phyloP scores from a whole-genome alignment of 176 grass and related monocot species.

The Eragrostis curvula region DNA sequence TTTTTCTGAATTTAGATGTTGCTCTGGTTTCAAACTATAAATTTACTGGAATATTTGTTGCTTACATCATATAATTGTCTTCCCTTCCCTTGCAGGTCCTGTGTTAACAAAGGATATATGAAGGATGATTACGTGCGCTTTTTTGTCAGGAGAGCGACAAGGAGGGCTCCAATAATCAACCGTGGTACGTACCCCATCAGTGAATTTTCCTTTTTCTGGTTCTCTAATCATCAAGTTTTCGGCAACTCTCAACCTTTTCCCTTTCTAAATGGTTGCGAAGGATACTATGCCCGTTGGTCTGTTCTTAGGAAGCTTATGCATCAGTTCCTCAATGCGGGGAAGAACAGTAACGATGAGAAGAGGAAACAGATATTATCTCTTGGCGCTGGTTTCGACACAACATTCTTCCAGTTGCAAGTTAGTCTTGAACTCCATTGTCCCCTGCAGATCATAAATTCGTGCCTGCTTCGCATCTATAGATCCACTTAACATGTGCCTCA shows the following conservation, averaged over 20 bases:
- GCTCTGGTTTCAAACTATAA: not conserved
- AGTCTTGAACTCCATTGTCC: constrained; percentile 24
- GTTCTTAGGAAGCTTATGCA: constrained; percentile 79
- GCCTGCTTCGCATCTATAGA: not conserved
- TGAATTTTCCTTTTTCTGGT: not conserved
- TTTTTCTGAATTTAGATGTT: not conserved
- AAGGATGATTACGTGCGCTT: constrained; percentile 96
- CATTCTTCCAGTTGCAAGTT: constrained; percentile 93
- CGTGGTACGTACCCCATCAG: constrained; percentile 41
- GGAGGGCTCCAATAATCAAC: constrained; percentile 94
- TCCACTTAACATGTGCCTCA: not conserved
- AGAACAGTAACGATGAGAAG: constrained; percentile 39
- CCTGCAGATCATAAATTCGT: not conserved
- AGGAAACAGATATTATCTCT: constrained; percentile 88
- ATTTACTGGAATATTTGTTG: not conserved
- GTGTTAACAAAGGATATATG: constrained; percentile 96
- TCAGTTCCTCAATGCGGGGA: constrained; percentile 69
- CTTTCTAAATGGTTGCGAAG: constrained; percentile 47
- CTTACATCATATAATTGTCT: constrained; percentile 17
- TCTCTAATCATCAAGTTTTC: not conserved
- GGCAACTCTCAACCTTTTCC: constrained; percentile 2
- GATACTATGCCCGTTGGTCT: constrained; percentile 91
- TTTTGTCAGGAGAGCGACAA: constrained; percentile 76
- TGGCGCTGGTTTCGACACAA: constrained; percentile 95
- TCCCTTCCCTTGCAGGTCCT: constrained; percentile 62